A percentile compares a stretch with the other conserved stretches of the same genome.
phyloP scores from a whole-genome alignment of 2,329 filamentous ascomycete genomes.

The Pseudogymnoascus sp. region DNA sequence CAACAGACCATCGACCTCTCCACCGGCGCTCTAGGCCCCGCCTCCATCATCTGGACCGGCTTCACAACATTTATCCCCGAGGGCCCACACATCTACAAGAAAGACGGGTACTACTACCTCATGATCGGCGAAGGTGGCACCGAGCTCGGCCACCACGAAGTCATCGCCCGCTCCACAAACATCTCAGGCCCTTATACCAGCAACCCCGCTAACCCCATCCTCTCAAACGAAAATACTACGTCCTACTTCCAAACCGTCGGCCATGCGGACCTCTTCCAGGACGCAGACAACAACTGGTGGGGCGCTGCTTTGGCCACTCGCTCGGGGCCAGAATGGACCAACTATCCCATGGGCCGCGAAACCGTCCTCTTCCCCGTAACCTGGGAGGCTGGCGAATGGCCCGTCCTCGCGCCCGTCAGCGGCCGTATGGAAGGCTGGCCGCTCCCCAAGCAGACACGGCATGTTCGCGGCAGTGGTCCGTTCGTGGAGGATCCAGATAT shows the following conservation, averaged over 20 bases:
- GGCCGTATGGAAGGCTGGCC: slow-evolving; percentile 37
- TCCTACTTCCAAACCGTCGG: slow-evolving; percentile 44
- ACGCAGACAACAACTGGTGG: slow-evolving; percentile 44
- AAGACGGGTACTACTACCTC: slow-evolving; percentile 40
- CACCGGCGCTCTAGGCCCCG: slow-evolving; percentile 19
- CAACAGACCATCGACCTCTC: slow-evolving; percentile 18
- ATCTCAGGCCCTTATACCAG: slow-evolving; percentile 37
- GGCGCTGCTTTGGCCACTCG: slow-evolving; percentile 39
- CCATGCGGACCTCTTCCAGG: slow-evolving; percentile 49
- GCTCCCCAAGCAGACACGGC: slow-evolving; percentile 29
- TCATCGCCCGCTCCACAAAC: slow-evolving; percentile 34
- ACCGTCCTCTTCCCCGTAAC: slow-evolving; percentile 40
- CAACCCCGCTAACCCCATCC: slow-evolving; percentile 36
- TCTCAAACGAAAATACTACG: slow-evolving; percentile 33
- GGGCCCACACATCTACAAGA: slow-evolving; percentile 39
- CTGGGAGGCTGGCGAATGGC: slow-evolving; percentile 43
- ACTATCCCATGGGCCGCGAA: slow-evolving; percentile 48
- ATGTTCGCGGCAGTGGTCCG: slow-evolving; percentile 34
- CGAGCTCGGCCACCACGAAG: slow-evolving; percentile 33
- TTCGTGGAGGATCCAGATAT: slow-evolving; percentile 36
- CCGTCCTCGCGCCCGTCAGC: slow-evolving; percentile 33
- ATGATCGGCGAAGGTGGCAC: slow-evolving; percentile 43
- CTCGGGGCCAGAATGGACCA: slow-evolving; percentile 32
- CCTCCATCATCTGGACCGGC: slow-evolving; percentile 28
- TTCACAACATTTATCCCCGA: slow-evolving; percentile 22